Conservation (phyloP, 495 filamentous ascomycete species). For the Talaromyces nanjingensis region DNA sequence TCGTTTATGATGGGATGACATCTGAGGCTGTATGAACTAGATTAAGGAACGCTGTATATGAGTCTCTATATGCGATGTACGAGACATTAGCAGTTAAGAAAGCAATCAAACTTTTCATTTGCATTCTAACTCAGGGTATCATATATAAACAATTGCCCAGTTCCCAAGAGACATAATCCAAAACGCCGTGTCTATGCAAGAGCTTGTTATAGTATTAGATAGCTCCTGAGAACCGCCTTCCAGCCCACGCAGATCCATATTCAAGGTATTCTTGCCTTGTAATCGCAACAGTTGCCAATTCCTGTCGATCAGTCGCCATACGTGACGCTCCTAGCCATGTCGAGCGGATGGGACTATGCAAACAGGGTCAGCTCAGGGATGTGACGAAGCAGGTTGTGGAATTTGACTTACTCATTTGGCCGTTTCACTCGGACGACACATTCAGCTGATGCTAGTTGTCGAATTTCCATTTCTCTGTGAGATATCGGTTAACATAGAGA, state of each 20-base stretch:
- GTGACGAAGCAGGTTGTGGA: background rate
- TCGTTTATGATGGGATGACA: background rate
- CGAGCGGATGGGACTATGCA: constrained; percentile 59
- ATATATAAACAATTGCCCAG: constrained; percentile 1
- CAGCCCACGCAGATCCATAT: constrained; percentile 70
- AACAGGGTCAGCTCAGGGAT: background rate
- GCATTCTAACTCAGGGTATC: constrained; percentile 8
- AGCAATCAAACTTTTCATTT: background rate
- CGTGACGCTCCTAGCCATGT: constrained; percentile 80
- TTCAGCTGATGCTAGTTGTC: constrained; percentile 66
- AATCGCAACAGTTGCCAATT: constrained; percentile 56
- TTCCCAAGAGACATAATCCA: background rate
- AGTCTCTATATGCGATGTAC: background rate
- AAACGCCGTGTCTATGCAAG: constrained; percentile 1
- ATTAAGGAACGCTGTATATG: background rate
- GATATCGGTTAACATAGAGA: background rate
- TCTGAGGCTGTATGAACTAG: background rate
- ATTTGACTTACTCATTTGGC: constrained; percentile 50
- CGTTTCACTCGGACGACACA: constrained; percentile 67
- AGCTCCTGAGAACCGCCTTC: constrained; percentile 57
- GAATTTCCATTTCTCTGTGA: constrained; percentile 59
- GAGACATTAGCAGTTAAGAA: background rate
- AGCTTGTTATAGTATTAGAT: background rate
- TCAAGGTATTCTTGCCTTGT: constrained; percentile 89
- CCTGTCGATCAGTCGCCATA: constrained; percentile 60